These are phyloP conservation scores for Globisporangium mamillatum DNA, from an alignment of 352 stramenopile genomes.

Conservation along the genomic window DNA sequence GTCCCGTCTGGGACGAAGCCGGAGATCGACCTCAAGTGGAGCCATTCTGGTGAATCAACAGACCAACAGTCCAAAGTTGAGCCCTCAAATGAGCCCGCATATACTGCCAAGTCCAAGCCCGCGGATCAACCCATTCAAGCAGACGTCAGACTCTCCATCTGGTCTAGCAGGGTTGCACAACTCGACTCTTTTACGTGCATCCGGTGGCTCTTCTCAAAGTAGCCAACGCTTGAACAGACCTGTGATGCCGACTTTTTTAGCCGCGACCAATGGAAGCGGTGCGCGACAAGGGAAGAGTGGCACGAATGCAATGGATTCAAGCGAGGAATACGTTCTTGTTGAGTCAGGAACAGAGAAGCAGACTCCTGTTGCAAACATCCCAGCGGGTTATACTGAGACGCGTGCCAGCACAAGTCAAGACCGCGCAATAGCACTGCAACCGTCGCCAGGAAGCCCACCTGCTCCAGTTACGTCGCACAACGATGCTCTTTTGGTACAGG, in stretches of 20 bases:
- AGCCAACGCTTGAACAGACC: constrained; percentile 12
- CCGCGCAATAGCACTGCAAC: background rate
- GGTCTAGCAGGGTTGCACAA: constrained; percentile 22
- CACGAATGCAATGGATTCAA: constrained; percentile 43
- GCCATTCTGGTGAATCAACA: constrained; percentile 29
- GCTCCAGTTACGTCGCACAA: background rate
- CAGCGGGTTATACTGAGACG: background rate
- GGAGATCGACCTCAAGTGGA: constrained; percentile 53
- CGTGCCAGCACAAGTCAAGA: background rate
- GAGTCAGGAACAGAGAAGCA: constrained; percentile 40
- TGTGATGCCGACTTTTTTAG: background rate
- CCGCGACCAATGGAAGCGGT: background rate
- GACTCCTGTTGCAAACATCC: background rate
- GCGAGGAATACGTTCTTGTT: constrained; percentile 65
- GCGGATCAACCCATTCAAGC: constrained; percentile 76
- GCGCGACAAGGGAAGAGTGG: constrained; percentile 14
- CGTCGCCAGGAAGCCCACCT: background rate
- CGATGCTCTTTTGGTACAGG: background rate
- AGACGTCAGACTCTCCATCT: constrained; percentile 40
- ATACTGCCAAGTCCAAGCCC: constrained; percentile 53
- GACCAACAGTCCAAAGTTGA: constrained; percentile 50
- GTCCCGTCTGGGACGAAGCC: constrained; percentile 48
- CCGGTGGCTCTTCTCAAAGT: background rate
- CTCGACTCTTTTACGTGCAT: constrained; percentile 11
- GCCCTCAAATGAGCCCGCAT: constrained; percentile 67